These are phyloP conservation scores for Cyberlindnera mycetangii DNA, from an alignment of 805 yeast species.

Conservation along the genomic window DNA sequence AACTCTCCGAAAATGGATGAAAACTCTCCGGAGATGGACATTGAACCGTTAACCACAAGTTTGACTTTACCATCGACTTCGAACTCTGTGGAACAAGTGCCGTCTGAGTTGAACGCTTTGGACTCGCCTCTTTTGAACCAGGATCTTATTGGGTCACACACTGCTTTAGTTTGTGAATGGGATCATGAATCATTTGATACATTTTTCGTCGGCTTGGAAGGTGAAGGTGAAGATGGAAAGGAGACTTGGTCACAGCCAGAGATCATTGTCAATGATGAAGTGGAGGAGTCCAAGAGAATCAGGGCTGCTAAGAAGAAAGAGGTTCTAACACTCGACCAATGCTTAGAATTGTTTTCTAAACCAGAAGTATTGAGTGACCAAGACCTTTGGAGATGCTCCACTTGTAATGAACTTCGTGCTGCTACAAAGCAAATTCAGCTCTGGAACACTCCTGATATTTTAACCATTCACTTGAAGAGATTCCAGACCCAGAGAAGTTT, in stretches of 20 bases:
- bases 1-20: slow-evolving; percentile 6
- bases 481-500: slow-evolving; percentile 81
- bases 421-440: slow-evolving; percentile 89
- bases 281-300: slow-evolving; percentile 42
- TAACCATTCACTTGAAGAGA: slow-evolving; percentile 86
- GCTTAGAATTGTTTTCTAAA: slow-evolving; percentile 68
- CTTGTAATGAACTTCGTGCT: slow-evolving; percentile 82
- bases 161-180: slow-evolving; percentile 69
- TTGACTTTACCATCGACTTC: neutral
- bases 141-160: slow-evolving; percentile 30
- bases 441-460: slow-evolving; percentile 91
- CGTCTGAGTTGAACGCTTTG: neutral
- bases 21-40: slow-evolving; percentile 7
- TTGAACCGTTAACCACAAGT: slow-evolving; percentile 12
- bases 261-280: slow-evolving; percentile 48
- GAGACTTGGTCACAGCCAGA: slow-evolving; percentile 58
- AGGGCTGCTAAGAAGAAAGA: slow-evolving; percentile 32
- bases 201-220: slow-evolving; percentile 50
- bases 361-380: slow-evolving; percentile 85
- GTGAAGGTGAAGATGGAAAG: slow-evolving; percentile 42
- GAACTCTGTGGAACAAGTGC: neutral
- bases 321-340: slow-evolving; percentile 63
- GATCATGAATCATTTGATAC: slow-evolving; percentile 41
- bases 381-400: slow-evolving; percentile 93
- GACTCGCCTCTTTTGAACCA: slow-evolving; percentile 2